Evolutionary conservation across 164 flowering plant genomes (phyloP).

Genomic region (Umbellularia californica): DNA sequence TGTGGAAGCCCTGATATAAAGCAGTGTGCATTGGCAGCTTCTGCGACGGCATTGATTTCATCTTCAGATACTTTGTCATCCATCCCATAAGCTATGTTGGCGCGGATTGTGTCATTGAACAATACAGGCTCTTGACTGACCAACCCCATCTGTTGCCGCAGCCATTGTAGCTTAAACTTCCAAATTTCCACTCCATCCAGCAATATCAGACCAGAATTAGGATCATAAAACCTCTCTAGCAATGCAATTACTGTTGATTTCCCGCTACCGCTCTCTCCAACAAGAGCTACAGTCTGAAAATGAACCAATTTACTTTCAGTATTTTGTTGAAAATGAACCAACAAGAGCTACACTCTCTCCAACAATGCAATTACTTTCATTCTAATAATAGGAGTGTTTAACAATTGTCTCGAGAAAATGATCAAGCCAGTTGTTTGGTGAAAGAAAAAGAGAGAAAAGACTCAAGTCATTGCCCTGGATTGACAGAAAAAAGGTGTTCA

Average conservation of each 20-base stretch:
- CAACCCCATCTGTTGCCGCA: slow-evolving; percentile 68
- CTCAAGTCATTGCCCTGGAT: neutral
- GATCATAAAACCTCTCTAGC: slow-evolving; percentile 67
- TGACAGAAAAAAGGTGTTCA: neutral
- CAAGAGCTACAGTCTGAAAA: slow-evolving; percentile 60
- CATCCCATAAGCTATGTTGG: slow-evolving; percentile 65
- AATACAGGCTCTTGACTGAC: slow-evolving; percentile 71
- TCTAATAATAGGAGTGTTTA: neutral
- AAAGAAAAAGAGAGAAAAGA: neutral
- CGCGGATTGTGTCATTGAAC: slow-evolving; percentile 60
- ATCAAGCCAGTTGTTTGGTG: neutral
- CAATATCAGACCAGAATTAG: slow-evolving; percentile 46
- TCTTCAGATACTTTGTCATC: slow-evolving; percentile 41
- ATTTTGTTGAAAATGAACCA: slow-evolving; percentile 18
- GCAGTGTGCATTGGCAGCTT: slow-evolving; percentile 63
- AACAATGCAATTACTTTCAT: neutral
- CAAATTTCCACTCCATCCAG: slow-evolving; percentile 43
- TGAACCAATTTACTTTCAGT: neutral
- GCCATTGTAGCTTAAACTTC: slow-evolving; percentile 47
- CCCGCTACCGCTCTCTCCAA: slow-evolving; percentile 80
- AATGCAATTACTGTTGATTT: slow-evolving; percentile 65
- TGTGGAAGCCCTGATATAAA: slow-evolving; percentile 58
- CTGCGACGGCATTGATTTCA: slow-evolving; percentile 54
- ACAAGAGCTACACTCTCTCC: slow-evolving; percentile 61
- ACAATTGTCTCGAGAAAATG: slow-evolving; percentile 1